Evolutionary conservation across 805 yeast species (phyloP).

Genomic region (Suhomyces xylopsoci): DNA sequence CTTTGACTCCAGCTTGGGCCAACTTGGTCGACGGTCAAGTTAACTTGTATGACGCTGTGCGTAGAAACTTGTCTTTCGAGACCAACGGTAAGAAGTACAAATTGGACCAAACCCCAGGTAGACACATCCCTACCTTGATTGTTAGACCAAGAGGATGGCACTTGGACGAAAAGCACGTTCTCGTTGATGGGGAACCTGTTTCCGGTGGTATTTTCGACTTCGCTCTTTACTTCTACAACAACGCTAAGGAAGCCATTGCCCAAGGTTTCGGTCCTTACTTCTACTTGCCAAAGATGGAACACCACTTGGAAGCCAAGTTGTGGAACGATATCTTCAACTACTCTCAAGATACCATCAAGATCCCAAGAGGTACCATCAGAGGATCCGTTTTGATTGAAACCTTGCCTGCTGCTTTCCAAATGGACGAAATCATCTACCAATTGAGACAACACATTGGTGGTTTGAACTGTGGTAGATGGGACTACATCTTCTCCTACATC

Average conservation of each 20-base stretch:
- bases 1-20: slow-evolving; percentile 80
- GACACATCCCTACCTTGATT: slow-evolving; percentile 71
- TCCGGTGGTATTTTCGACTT: slow-evolving; percentile 78
- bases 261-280: slow-evolving; percentile 79
- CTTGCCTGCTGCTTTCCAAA: slow-evolving; percentile 80
- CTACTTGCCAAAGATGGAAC: slow-evolving; percentile 84
- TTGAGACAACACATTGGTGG: slow-evolving; percentile 76
- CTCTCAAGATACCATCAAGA: slow-evolving; percentile 66
- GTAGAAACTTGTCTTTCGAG: slow-evolving; percentile 52
- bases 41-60: slow-evolving; percentile 70
- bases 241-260: slow-evolving; percentile 58
- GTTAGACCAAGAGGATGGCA: slow-evolving; percentile 92
- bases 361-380: slow-evolving; percentile 74
- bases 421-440: slow-evolving; percentile 80
- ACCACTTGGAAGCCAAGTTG: slow-evolving; percentile 74
- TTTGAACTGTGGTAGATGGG: slow-evolving; percentile 88
- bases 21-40: slow-evolving; percentile 80
- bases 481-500: slow-evolving; percentile 78
- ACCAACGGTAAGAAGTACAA: slow-evolving; percentile 45
- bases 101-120: slow-evolving; percentile 45
- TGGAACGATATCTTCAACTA: slow-evolving; percentile 81
- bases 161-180: slow-evolving; percentile 68
- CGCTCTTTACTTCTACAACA: slow-evolving; percentile 74
- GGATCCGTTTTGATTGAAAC: slow-evolving; percentile 84
- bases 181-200: slow-evolving; percentile 72